These are phyloP conservation scores for Penstemon newberryi DNA, from an alignment of 257 asterid genomes.

Conservation along the genomic window DNA sequence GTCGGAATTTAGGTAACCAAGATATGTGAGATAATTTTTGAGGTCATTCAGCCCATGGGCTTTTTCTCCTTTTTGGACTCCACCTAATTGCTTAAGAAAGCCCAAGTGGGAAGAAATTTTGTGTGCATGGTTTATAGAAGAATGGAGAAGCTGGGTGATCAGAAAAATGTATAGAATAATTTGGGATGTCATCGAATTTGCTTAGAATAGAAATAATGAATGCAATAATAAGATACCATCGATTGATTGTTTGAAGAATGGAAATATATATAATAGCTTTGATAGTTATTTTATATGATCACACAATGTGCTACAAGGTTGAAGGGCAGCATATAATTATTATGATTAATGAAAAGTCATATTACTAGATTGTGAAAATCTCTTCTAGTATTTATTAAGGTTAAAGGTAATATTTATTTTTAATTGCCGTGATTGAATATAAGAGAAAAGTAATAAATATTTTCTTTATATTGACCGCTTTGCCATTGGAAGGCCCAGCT, in stretches of 20 bases:
- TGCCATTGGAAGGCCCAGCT: too few relatives aligned
- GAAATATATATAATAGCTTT: not conserved
- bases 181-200: slow-evolving; percentile 12
- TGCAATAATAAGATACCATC: not conserved
- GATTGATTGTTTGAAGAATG: slow-evolving; percentile 1
- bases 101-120: not conserved
- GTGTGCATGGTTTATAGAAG: slow-evolving; percentile 7
- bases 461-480: too few relatives aligned
- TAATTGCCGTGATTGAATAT: too few relatives aligned
- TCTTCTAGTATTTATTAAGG: too few relatives aligned
- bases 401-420: too few relatives aligned
- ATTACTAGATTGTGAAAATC: too few relatives aligned
- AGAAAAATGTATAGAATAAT: not conserved
- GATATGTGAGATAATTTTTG: slow-evolving; percentile 20
- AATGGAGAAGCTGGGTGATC: not conserved
- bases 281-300: not conserved
- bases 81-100: slow-evolving; percentile 12
- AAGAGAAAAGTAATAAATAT: too few relatives aligned
- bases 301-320: too few relatives aligned
- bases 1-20: slow-evolving; percentile 3
- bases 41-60: not conserved
- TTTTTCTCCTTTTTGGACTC: slow-evolving; percentile 10
- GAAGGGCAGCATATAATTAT: too few relatives aligned
- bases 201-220: too few relatives aligned
- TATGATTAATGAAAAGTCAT: too few relatives aligned